Conservation (phyloP, 352 stramenopile genomes). For the Phytophthora citrophthora region DNA sequence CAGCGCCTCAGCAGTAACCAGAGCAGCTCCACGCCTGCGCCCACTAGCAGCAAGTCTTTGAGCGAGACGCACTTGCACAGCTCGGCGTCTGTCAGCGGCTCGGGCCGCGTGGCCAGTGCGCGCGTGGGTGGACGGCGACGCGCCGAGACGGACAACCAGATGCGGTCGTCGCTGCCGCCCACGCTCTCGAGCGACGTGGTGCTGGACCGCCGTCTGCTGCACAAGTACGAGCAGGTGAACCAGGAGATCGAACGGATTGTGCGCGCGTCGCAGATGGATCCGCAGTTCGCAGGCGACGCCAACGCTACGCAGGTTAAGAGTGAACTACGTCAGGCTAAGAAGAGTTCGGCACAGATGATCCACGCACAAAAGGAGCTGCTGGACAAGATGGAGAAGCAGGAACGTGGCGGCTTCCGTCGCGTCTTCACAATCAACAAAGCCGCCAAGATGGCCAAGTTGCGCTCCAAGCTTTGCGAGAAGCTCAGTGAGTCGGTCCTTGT, state of each 20-base stretch:
- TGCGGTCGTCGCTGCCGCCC: constrained; percentile 44
- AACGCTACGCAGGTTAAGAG: constrained; percentile 43
- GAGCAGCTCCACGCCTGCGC: background rate
- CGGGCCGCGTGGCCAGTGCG: constrained; percentile 19
- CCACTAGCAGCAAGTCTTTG: constrained; percentile 13
- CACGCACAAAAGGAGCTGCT: constrained; percentile 83
- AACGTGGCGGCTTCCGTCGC: constrained; percentile 63
- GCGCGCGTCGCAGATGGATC: constrained; percentile 62
- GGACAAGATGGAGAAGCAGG: constrained; percentile 83
- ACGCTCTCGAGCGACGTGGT: constrained; percentile 44
- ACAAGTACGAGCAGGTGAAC: constrained; percentile 82
- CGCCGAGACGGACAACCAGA: constrained; percentile 40
- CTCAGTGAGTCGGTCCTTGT: constrained; percentile 69
- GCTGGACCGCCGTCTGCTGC: constrained; percentile 67
- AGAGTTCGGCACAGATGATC: constrained; percentile 76
- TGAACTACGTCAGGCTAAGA: constrained; percentile 67
- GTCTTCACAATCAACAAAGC: constrained; percentile 78
- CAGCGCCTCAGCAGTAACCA: constrained; percentile 20
- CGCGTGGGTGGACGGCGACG: constrained; percentile 27
- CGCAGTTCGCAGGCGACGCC: constrained; percentile 21
- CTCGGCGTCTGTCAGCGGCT: constrained; percentile 7
- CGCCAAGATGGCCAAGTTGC: constrained; percentile 76
- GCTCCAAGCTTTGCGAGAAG: constrained; percentile 74
- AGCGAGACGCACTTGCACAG: constrained; percentile 14
- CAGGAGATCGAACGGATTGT: constrained; percentile 77